Base-by-base conservation (phyloP, 306 rosid species). In the Fragaria vesca region DNA sequence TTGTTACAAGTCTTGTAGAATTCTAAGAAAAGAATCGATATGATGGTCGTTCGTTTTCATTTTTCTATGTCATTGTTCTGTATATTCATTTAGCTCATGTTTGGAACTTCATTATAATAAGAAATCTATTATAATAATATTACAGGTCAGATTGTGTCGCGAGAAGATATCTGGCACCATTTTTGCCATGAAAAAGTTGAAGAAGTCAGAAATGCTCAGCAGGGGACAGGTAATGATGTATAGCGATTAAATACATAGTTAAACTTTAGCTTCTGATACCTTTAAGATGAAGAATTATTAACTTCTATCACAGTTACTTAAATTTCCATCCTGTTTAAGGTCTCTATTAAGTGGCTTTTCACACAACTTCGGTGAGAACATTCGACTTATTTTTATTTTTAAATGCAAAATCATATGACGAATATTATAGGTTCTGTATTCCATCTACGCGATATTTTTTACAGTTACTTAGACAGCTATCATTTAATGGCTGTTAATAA, bases 161-260 rank as follows among this genome's bases (percentile, higher is more conserved):
- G 91, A 88, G 81, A 88, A 88, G 89, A 83, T 79, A 85, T 79
- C 91, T 26, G 91, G 91, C 70, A 79, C 80, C 76, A 88, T 85
- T 34, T 88, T 79, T 80, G 91, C 91, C 76, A 88, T 88, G 91
- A 88, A 88, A 78, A 88, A 88, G 81, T 69, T 88, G 82, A 88
- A 83, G 85, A 88, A 88, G 76, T 88, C 89, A 21, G 91, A 88
- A 88, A 88, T 88, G 91, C 88, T 88, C 78, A 88, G 89, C 79
- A 78, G 91, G 76, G 91, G 91, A 45, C 91, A 88, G 89, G 91
- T 86, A 78, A 79, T 42, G 60, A 69, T 67, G 58, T 68, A 58
- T 55, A 1, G 20, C 60, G 32, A 52, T 61, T 4, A 34, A 32
- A 30, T 55, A 8, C 77, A 46, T 55, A 45, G 71, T 46, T 71